Percentiles rank a stretch among this genome's conserved stretches.
These are phyloP conservation scores for Pistacia integerrima DNA, from an alignment of 345 rosid species.

Conservation along the genomic window DNA sequence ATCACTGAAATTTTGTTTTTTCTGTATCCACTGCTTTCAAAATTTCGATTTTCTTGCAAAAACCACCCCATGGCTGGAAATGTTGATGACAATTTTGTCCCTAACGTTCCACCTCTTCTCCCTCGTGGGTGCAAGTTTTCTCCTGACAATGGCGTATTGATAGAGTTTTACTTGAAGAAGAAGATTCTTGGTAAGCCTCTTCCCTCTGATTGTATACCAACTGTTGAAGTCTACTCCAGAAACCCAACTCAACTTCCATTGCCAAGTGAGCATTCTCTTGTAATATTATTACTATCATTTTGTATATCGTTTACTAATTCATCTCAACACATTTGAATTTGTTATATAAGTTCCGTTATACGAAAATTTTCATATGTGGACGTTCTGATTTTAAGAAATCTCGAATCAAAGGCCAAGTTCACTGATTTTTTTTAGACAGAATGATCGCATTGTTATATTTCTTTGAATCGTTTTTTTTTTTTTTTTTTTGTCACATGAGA, in stretches of 20 bases:
- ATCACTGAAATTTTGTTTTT: too few relatives aligned
- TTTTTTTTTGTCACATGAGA: too few relatives aligned
- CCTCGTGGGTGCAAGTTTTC: background rate
- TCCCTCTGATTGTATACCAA: background rate
- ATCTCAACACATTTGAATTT: too few relatives aligned
- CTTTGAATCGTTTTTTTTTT: background rate
- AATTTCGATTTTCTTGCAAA: too few relatives aligned
- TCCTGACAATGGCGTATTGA: background rate
- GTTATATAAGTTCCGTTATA: too few relatives aligned
- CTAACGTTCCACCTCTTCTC: background rate
- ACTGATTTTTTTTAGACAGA: background rate
- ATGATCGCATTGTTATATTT: background rate
- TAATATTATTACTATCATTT: background rate
- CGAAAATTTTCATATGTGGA: too few relatives aligned
- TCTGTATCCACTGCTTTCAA: too few relatives aligned
- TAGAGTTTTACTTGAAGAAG: background rate
- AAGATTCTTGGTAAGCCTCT: background rate
- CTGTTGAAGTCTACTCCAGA: background rate
- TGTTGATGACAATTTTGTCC: too few relatives aligned
- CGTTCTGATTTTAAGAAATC: too few relatives aligned
- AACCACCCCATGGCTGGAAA: too few relatives aligned
- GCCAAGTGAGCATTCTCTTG: background rate
- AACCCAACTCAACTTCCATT: background rate
- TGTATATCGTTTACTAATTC: background rate
- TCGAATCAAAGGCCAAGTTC: background rate